These are phyloP conservation scores for Mycena galericulata DNA, from an alignment of 768 basidiomycete genomes.

Conservation along the genomic window DNA sequence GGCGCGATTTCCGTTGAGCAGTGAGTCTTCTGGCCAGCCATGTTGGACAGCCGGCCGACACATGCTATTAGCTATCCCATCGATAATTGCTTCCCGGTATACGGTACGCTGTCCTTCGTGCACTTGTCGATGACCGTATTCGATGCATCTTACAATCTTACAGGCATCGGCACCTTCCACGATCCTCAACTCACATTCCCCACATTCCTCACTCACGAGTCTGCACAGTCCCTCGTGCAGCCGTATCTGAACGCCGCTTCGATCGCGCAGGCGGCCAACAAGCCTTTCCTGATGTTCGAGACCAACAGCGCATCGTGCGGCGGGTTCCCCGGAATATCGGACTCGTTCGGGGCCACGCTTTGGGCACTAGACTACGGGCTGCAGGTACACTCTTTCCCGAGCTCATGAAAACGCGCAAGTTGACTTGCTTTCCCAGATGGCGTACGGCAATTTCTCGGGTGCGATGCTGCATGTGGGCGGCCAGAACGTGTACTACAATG, in stretches of 20 bases:
- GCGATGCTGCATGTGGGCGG: constrained; percentile 58
- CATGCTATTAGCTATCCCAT: constrained; percentile 41
- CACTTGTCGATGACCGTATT: too few relatives aligned
- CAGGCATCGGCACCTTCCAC: constrained; percentile 33
- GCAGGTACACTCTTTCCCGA: constrained; percentile 33
- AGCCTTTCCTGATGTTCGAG: constrained; percentile 65
- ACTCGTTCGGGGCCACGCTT: constrained; percentile 61
- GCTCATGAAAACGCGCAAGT: too few relatives aligned
- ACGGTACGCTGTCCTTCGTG: too few relatives aligned
- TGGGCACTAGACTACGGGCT: constrained; percentile 65
- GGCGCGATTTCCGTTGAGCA: constrained; percentile 55
- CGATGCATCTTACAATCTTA: too few relatives aligned
- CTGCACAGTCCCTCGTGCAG: constrained; percentile 46
- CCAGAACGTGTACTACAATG: constrained; percentile 63
- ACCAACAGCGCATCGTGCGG: constrained; percentile 55
- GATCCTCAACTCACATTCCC: constrained; percentile 54
- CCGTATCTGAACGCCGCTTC: constrained; percentile 52
- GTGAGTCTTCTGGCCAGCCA: background rate
- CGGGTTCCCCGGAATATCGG: constrained; percentile 62
- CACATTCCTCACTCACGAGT: constrained; percentile 57
- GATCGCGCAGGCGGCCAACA: constrained; percentile 46
- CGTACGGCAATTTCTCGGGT: constrained; percentile 46
- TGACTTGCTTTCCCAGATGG: constrained; percentile 44
- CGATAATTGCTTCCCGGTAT: constrained; percentile 47
- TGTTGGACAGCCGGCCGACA: too few relatives aligned